Evolutionary conservation across 805 yeast species (phyloP).

Genomic region (Saturnispora quitensis): DNA sequence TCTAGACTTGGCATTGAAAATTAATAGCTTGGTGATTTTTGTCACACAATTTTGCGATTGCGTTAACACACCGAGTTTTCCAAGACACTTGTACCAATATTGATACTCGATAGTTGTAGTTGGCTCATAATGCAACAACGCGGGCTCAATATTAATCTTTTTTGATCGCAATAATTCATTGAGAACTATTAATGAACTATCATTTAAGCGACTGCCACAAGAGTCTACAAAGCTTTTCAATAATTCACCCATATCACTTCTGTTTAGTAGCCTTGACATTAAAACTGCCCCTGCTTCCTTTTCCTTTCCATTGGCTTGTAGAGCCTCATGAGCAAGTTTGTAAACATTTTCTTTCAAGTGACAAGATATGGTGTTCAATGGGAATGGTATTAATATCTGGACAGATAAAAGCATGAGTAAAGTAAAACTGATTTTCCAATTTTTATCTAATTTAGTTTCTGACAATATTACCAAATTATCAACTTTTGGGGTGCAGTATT

Average conservation of each 20-base stretch:
- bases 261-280: constrained; percentile 43
- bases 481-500: neutral
- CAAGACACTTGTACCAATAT: neutral
- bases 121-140: neutral
- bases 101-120: neutral
- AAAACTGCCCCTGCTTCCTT: constrained; percentile 44
- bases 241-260: constrained; percentile 33
- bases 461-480: neutral
- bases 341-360: constrained; percentile 30
- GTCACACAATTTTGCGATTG: neutral
- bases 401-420: constrained; percentile 65
- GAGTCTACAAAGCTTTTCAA: constrained; percentile 19
- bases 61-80: neutral
- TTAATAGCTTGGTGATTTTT: constrained; percentile 17
- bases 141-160: neutral
- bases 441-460: neutral
- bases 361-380: constrained; percentile 33
- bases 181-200: neutral
- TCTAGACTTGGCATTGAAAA: constrained; percentile 34
- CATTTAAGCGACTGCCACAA: neutral
- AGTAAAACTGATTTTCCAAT: constrained; percentile 27
- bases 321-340: constrained; percentile 24
- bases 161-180: neutral
- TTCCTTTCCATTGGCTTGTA: constrained; percentile 45
- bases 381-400: constrained; percentile 67